Conservation (phyloP, 495 filamentous ascomycete species). For the Penicillium riverlandense region DNA sequence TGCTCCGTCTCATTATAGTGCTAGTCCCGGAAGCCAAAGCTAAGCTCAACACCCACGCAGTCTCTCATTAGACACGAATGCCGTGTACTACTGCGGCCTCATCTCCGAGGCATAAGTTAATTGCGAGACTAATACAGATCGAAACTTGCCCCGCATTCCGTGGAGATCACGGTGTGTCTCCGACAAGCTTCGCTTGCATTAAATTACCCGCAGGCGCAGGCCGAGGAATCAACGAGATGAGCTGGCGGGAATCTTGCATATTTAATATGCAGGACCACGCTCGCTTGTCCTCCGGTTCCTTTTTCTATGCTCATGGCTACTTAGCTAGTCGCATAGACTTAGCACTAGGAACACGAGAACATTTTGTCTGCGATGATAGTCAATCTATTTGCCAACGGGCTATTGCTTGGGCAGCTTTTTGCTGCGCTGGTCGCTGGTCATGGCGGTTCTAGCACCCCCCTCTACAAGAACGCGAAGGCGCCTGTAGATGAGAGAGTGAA, state of each 20-base stretch:
- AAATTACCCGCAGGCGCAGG: no score
- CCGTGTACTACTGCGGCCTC: conserved; percentile 3
- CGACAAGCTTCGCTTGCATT: no score
- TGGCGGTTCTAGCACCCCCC: conserved; percentile 8
- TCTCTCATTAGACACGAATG: no score
- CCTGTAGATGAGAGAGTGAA: conserved; percentile 53
- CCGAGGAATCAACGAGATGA: no score
- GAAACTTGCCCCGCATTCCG: no score
- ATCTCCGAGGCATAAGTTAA: conserved; percentile 3
- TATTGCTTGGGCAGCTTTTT: conserved; percentile 24
- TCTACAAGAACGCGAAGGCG: conserved; percentile 57
- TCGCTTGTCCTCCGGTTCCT: no score
- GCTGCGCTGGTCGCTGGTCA: conserved; percentile 13
- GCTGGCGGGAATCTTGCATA: background rate
- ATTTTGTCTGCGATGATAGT: conserved; percentile 8
- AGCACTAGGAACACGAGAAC: no score
- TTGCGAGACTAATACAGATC: background rate
- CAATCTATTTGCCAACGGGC: conserved; percentile 17
- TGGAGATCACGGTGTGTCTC: no score
- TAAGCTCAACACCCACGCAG: no score
- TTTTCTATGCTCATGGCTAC: background rate
- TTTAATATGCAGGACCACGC: background rate
- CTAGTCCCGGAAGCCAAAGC: conserved; percentile 2
- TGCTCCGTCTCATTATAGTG: conserved; percentile 16
- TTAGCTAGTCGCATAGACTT: background rate